Base-by-base conservation (phyloP, 306 rosid genomes). In the Heteromeles arbutifolia region DNA sequence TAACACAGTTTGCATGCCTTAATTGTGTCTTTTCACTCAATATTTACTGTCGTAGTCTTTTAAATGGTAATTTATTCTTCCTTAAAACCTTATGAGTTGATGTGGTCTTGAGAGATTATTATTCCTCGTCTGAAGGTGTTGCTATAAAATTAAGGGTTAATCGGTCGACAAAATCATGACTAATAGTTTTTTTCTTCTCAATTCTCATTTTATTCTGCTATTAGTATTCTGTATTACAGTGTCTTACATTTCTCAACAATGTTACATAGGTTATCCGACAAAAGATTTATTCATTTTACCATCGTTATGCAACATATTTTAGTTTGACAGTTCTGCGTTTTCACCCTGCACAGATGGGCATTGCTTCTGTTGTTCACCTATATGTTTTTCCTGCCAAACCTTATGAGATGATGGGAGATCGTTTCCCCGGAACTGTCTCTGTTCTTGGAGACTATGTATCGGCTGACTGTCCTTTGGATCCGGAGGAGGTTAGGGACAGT, bases 401-500 rank as follows among this genome's bases (percentile, higher is more conserved):
- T 72, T 96, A 96, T 72, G 97, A 90, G 85, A 85, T 88, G 73
- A 90, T 96, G 99, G 99, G 99, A 77, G 99, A 96, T 54, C 80
- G 82, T 64, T 81, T 86, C 80, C 78, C 89, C 29, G 97, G 97
- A 79, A 90, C 84, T 67, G 88, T 96, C 79, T 90, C 98, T 48
- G 99, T 96, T 82, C 97, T 96, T 74, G 99, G 99, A 69, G 98
- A 96, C 84, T 96, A 96, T 81, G 87, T 88, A 17, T 90, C 98
- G 66, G 96, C 86, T 61, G 99, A 96, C 75, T 89, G 96, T 82
- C 93, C 96, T 76, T 86, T 96, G 74, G 99, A 96, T 86, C 99
- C 99, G 12, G 99, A 96, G 70, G 99, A 96, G 86, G 92, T 95
- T 73, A 85, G 97, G 83, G 99, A 96, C 85, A 90, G 97, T 32